Evolutionary conservation across 2,329 filamentous ascomycete species (phyloP).

Genomic region (Cladorrhinum sp.): DNA sequence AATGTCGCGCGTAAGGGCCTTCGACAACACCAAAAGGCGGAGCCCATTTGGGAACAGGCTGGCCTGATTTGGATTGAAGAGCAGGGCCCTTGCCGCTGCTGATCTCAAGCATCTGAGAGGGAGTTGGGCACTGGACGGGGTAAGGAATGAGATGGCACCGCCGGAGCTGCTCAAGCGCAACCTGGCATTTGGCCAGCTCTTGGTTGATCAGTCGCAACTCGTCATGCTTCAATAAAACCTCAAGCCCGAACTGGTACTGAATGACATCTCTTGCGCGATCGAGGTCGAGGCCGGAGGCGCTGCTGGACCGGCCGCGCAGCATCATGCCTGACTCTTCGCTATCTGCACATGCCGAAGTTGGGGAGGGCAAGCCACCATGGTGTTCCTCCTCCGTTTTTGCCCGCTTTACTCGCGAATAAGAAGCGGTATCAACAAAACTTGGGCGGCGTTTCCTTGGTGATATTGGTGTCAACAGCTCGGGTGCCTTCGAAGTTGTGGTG

Average conservation of each 20-base stretch:
- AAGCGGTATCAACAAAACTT: constrained; percentile 31
- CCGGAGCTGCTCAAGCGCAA: constrained; percentile 88
- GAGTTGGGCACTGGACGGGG: constrained; percentile 66
- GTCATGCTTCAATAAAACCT: constrained; percentile 90
- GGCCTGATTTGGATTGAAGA: constrained; percentile 58
- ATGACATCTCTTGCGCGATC: constrained; percentile 67
- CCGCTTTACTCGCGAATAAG: constrained; percentile 42
- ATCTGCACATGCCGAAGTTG: constrained; percentile 25
- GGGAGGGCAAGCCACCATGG: constrained; percentile 28
- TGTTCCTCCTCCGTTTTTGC: constrained; percentile 35
- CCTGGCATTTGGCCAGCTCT: constrained; percentile 92
- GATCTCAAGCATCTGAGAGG: constrained; percentile 66
- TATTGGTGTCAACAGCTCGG: constrained; percentile 20
- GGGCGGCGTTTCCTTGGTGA: constrained; percentile 41
- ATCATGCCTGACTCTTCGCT: constrained; percentile 18
- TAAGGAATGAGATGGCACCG: constrained; percentile 91
- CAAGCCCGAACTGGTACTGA: constrained; percentile 82
- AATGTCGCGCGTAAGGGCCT: constrained; percentile 91
- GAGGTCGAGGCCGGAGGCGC: constrained; percentile 33
- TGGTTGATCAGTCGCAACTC: constrained; percentile 93
- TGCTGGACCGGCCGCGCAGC: constrained; percentile 13
- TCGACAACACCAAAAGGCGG: constrained; percentile 88
- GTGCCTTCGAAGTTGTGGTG: constrained; percentile 27
- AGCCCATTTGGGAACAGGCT: constrained; percentile 69
- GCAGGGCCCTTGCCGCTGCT: constrained; percentile 72